Evolutionary conservation across 768 basidiomycete genomes (phyloP).

Genomic region (Phaeolepiota aurea): DNA sequence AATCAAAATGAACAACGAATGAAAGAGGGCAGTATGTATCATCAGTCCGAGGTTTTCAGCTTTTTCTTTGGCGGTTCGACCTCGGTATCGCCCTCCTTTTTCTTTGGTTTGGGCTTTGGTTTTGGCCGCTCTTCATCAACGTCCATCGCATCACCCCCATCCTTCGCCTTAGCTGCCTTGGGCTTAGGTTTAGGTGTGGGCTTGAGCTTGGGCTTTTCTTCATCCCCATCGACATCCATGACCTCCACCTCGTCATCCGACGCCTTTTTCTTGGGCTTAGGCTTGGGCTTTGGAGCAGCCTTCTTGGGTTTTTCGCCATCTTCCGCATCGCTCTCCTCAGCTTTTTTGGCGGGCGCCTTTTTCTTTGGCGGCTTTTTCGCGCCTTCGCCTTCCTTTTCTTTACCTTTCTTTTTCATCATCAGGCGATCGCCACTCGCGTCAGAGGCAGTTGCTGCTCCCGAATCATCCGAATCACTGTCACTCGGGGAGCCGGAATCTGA

Average conservation of each 20-base stretch:
- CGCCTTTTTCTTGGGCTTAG: constrained; percentile 26
- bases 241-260: constrained; percentile 29
- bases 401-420: constrained; percentile 39
- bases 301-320: constrained; percentile 30
- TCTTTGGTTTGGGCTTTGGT: constrained; percentile 36
- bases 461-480: constrained; percentile 57
- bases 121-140: constrained; percentile 33
- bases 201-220: constrained; percentile 37
- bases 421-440: constrained; percentile 78
- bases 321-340: constrained; percentile 39
- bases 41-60: constrained; percentile 44
- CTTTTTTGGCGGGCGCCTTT: constrained; percentile 26
- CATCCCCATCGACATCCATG: constrained; percentile 42
- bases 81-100: constrained; percentile 26
- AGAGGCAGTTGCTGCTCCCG: constrained; percentile 72
- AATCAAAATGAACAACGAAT: too few species aligned
- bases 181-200: constrained; percentile 25
- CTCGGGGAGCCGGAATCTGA: constrained; percentile 88
- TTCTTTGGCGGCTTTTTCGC: constrained; percentile 20
- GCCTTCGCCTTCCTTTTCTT: constrained; percentile 28
- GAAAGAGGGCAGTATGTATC: too few species aligned
- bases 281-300: constrained; percentile 32
- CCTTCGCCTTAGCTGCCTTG: constrained; percentile 23
- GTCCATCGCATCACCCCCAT: constrained; percentile 38
- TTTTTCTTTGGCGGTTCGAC: constrained; percentile 72